Percentiles rank a stretch among this genome's conserved stretches.
Evolutionary conservation across 2,329 filamentous ascomycete species (phyloP).

Genomic region (Alternaria sp.): DNA sequence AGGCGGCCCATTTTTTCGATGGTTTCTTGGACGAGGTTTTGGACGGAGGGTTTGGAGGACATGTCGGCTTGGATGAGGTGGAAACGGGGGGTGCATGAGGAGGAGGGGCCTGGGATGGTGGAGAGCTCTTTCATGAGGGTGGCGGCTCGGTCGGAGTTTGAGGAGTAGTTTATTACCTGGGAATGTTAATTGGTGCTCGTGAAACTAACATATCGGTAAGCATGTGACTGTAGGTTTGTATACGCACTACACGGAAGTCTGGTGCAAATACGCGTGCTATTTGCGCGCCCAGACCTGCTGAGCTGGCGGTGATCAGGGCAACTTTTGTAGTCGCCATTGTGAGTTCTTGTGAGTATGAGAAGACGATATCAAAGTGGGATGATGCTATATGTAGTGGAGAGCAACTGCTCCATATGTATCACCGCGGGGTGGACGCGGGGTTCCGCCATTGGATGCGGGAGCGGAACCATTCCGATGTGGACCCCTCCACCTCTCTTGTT

Average conservation of each 20-base stretch:
- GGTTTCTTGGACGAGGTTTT: slow-evolving; percentile 53
- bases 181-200: no score
- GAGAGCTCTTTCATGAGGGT: slow-evolving; percentile 52
- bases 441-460: not conserved
- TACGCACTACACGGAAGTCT: slow-evolving; percentile 54
- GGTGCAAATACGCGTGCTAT: slow-evolving; percentile 55
- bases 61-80: slow-evolving; percentile 56
- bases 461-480: slow-evolving; percentile 8
- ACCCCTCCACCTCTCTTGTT: not conserved
- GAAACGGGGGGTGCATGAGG: slow-evolving; percentile 45
- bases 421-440: slow-evolving; percentile 6
- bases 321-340: slow-evolving; percentile 52
- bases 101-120: slow-evolving; percentile 42
- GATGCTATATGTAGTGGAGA: no score
- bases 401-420: not conserved
- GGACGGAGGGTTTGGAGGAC: slow-evolving; percentile 51
- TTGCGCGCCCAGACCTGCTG: slow-evolving; percentile 57
- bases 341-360: no score
- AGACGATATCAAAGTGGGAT: no score
- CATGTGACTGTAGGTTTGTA: not conserved
- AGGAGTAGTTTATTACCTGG: slow-evolving; percentile 57
- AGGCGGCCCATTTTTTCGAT: slow-evolving; percentile 55
- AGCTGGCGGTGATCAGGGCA: slow-evolving; percentile 57
- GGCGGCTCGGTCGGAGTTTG: slow-evolving; percentile 52
- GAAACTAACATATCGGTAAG: no score